These are phyloP conservation scores for Ceratonia siliqua DNA, from an alignment of 306 rosid genomes.

Conservation along the genomic window DNA sequence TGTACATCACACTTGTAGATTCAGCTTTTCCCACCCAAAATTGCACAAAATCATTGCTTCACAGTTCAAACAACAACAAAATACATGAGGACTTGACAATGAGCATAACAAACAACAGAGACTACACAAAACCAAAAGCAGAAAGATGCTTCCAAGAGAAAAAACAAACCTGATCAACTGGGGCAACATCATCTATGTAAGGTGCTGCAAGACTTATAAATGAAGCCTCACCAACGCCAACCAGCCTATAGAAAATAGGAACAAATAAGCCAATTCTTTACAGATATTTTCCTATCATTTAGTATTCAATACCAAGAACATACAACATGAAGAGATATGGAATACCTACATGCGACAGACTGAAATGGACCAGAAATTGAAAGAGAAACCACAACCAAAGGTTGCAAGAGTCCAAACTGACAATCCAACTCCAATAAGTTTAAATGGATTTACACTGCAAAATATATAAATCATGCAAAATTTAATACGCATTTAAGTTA, in stretches of 20 bases:
- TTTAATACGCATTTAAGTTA: conserved; percentile 8
- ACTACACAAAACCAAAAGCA: conserved; percentile 18
- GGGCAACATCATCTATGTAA: conserved; percentile 92
- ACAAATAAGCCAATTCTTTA: background rate
- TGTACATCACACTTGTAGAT: background rate
- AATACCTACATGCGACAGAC: conserved; percentile 74
- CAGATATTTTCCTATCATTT: background rate
- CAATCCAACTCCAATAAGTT: conserved; percentile 94
- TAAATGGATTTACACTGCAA: conserved; percentile 80
- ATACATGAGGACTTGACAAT: background rate
- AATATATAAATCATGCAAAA: conserved; percentile 26
- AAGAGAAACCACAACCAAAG: conserved; percentile 69
- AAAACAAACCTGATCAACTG: conserved; percentile 67
- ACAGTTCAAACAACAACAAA: conserved; percentile 22
- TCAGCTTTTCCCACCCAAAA: conserved; percentile 6
- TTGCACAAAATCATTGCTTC: conserved; percentile 12
- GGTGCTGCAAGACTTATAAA: conserved; percentile 99
- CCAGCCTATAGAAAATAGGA: conserved; percentile 59
- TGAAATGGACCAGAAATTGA: conserved; percentile 83
- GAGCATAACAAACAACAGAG: conserved; percentile 13
- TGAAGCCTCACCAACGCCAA: conserved; percentile 96
- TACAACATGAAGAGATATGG: conserved; percentile 13
- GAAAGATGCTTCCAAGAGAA: background rate
- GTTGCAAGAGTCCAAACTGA: conserved; percentile 83
- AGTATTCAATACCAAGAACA: conserved; percentile 12